Conservation (phyloP, 2,329 filamentous ascomycete genomes). For the Verticillium zaregamsianum region DNA sequence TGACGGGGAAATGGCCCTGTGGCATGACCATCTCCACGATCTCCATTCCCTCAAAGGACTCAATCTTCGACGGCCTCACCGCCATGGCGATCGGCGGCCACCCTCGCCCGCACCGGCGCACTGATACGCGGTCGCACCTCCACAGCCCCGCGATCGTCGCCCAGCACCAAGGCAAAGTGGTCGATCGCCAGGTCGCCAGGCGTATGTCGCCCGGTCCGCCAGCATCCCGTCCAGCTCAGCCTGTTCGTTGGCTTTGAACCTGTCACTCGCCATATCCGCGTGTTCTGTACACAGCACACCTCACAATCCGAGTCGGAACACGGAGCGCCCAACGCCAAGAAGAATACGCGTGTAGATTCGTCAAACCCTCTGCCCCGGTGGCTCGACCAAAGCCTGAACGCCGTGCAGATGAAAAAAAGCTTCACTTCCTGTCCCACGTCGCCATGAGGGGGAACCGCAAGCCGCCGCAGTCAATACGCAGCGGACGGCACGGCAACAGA, state of each 20-base stretch:
- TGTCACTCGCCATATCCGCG: too few relatives aligned
- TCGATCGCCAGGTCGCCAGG: slow-evolving; percentile 17
- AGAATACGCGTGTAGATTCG: not conserved
- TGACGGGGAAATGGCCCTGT: not conserved
- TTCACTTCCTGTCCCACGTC: not conserved
- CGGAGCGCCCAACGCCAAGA: not conserved
- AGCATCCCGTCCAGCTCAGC: not conserved
- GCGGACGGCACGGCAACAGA: not conserved
- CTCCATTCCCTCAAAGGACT: not conserved
- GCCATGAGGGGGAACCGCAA: too few relatives aligned
- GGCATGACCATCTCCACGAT: not conserved
- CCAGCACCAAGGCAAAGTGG: slow-evolving; percentile 25
- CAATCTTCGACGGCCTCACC: not conserved
- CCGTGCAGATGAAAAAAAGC: not conserved
- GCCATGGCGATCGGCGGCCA: not conserved
- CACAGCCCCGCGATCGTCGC: not conserved
- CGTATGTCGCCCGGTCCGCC: slow-evolving; percentile 27
- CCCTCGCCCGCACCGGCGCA: slow-evolving; percentile 3
- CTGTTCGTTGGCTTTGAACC: too few relatives aligned
- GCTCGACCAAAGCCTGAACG: not conserved
- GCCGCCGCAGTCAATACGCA: not conserved
- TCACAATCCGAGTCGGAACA: not conserved
- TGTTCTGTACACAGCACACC: not conserved
- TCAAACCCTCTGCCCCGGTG: not conserved
- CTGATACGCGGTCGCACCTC: slow-evolving; percentile 3